Evolutionary conservation across 2,329 filamentous ascomycete species (phyloP).

Genomic region (Fusarium equiseti): DNA sequence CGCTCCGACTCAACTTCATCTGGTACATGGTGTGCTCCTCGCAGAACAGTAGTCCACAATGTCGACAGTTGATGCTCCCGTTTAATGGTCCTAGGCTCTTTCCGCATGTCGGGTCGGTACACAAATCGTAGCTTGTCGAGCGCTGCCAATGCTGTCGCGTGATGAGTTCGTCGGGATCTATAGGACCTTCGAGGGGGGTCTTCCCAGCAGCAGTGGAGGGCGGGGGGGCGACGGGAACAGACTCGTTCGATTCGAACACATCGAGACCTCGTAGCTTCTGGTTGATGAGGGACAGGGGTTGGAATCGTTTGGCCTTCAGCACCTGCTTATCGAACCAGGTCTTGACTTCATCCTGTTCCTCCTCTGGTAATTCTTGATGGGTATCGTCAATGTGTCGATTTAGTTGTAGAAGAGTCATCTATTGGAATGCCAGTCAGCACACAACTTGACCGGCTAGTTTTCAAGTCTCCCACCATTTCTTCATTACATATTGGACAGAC

Average conservation of each 20-base stretch:
- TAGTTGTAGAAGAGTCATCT: conserved; percentile 92
- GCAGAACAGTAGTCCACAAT: conserved; percentile 93
- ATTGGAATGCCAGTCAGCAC: background rate
- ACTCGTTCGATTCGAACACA: conserved; percentile 92
- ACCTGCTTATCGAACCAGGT: conserved; percentile 98
- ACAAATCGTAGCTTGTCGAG: conserved; percentile 78
- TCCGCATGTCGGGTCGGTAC: conserved; percentile 88
- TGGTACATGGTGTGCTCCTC: conserved; percentile 99
- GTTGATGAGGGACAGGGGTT: conserved; percentile 90
- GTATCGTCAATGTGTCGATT: conserved; percentile 88
- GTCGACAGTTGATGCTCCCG: conserved; percentile 91
- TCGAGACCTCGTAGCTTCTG: conserved; percentile 94
- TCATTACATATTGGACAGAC: conserved; percentile 98
- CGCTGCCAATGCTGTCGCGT: conserved; percentile 91
- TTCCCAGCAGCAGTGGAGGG: conserved; percentile 53
- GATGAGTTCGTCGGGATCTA: conserved; percentile 91
- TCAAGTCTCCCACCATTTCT: conserved; percentile 80
- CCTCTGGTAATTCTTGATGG: conserved; percentile 88
- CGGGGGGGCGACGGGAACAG: conserved; percentile 53
- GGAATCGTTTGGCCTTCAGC: conserved; percentile 91
- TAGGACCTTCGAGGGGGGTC: conserved; percentile 56
- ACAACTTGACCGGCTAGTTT: background rate
- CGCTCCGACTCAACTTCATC: conserved; percentile 94
- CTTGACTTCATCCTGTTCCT: conserved; percentile 93
- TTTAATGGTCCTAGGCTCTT: conserved; percentile 82